These are phyloP conservation scores for Metrosideros polymorpha DNA, from an alignment of 441 rosid species.

Conservation along the genomic window DNA sequence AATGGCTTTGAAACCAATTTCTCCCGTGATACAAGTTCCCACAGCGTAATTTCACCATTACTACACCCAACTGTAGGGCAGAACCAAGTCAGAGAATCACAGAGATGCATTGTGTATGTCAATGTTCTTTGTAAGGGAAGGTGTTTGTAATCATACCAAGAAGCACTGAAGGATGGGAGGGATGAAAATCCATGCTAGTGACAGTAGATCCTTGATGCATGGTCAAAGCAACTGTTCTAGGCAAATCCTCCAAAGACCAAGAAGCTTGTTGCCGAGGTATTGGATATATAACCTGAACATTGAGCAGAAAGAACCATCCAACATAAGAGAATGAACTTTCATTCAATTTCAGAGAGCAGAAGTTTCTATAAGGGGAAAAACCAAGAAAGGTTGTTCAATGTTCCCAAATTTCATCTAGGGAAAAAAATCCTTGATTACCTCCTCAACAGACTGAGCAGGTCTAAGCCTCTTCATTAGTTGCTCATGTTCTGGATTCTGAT, in stretches of 20 bases:
- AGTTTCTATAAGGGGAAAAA: background rate
- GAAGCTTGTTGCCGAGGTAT: constrained; percentile 41
- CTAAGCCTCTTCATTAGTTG: constrained; percentile 24
- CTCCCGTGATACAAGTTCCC: constrained; percentile 64
- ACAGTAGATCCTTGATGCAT: constrained; percentile 68
- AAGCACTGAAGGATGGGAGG: constrained; percentile 52
- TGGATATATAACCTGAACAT: constrained; percentile 61
- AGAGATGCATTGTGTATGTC: background rate
- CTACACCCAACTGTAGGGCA: constrained; percentile 66
- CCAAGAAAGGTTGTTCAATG: background rate
- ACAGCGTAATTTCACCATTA: constrained; percentile 73
- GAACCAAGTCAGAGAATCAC: background rate
- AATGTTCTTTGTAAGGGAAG: background rate
- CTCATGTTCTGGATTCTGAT: constrained; percentile 21
- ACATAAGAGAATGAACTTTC: background rate
- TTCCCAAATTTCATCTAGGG: background rate
- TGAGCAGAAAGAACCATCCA: background rate
- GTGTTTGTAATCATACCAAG: constrained; percentile 39
- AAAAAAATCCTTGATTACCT: background rate
- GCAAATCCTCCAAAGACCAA: constrained; percentile 75
- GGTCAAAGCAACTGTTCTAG: constrained; percentile 54
- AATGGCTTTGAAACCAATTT: constrained; percentile 69
- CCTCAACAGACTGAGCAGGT: constrained; percentile 25
- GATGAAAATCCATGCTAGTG: constrained; percentile 89
- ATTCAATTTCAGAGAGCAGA: background rate